Evolutionary conservation across 2,329 filamentous ascomycete genomes (phyloP), one percentile per base, ranked within the genome.

Genomic region (Teratosphaeria destructans): DNA sequence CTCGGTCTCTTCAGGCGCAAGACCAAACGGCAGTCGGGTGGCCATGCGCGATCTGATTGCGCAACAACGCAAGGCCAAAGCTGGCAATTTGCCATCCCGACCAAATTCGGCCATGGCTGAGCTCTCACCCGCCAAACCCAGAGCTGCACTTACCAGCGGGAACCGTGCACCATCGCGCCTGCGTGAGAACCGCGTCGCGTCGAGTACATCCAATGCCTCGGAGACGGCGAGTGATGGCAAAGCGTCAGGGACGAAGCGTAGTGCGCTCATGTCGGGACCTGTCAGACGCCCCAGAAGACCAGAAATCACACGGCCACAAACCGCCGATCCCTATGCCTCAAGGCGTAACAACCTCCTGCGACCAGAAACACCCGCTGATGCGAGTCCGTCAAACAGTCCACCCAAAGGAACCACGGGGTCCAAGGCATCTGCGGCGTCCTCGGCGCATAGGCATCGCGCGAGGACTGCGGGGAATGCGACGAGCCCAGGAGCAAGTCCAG

Each of bases 11-110:
- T 16, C 27, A 14, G 23, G 52, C 35, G 35, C 52, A 11, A 61
- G 68, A 75, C 59, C 68, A 8, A n/a, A 62, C 86, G 62, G 82
- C 84, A 72, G 70, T 53, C 73, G 81, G 43, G 76, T 75, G 11
- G 89, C 88, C 11, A 75, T 96, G 29, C 87, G 89, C 63, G 92
- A 96, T 68, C 81, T 89, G 3, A 91, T 96, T 80, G 91, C 90
- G 5, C 70, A 72, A 57, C 66, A 71, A 60, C 88, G 93, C 70
- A 92, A 90, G 75, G 90, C 78, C 60, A 81, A 79, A 55, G 75
- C 74, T 49, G 75, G 76, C 64, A 71, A 72, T 60, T 70, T 79
- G 54, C 77, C 79, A 26, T 78, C 82, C 55, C 77, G 81, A 19
- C 81, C 82, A n/a, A 81, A 76, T 66, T 84, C 82, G 61, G 81